Evolutionary conservation across 306 rosid genomes (phyloP).

Genomic region (Trifolium fragiferum): DNA sequence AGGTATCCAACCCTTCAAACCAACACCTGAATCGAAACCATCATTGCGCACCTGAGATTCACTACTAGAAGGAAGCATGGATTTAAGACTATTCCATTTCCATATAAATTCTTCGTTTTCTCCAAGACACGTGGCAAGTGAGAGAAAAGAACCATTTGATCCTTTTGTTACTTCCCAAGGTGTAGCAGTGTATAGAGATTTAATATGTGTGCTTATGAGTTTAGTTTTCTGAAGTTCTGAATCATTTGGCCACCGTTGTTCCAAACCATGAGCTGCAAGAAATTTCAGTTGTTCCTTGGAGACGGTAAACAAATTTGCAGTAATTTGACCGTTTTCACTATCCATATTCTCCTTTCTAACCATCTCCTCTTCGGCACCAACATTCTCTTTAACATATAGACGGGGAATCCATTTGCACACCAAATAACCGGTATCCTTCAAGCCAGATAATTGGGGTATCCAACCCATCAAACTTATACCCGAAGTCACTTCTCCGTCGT

Average conservation of each 20-base stretch:
- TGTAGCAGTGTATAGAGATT: not conserved
- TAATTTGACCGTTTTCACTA: not conserved
- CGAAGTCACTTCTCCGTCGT: no score
- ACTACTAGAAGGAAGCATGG: constrained; percentile 58
- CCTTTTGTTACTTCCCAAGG: constrained; percentile 5
- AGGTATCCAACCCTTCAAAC: constrained; percentile 63
- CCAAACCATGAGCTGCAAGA: constrained; percentile 3
- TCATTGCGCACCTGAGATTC: constrained; percentile 47
- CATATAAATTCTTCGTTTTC: constrained; percentile 58
- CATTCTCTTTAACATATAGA: not conserved
- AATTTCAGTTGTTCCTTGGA: not conserved
- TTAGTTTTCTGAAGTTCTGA: not conserved
- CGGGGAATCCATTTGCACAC: constrained; percentile 22
- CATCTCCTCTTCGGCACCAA: constrained; percentile 27
- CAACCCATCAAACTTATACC: constrained; percentile 55
- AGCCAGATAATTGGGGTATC: constrained; percentile 51
- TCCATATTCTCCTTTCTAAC: constrained; percentile 15
- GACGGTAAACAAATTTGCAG: not conserved
- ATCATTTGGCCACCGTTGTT: not conserved
- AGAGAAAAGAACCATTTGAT: constrained; percentile 77
- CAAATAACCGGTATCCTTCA: constrained; percentile 38
- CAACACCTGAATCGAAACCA: constrained; percentile 41
- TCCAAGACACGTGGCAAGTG: constrained; percentile 69
- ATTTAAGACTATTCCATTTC: constrained; percentile 68
- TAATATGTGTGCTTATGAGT: not conserved